Percentiles rank a stretch among this genome's conserved stretches.
These are phyloP conservation scores for Rhodomyrtus tomentosa DNA, from an alignment of 345 rosid genomes.

Conservation along the genomic window DNA sequence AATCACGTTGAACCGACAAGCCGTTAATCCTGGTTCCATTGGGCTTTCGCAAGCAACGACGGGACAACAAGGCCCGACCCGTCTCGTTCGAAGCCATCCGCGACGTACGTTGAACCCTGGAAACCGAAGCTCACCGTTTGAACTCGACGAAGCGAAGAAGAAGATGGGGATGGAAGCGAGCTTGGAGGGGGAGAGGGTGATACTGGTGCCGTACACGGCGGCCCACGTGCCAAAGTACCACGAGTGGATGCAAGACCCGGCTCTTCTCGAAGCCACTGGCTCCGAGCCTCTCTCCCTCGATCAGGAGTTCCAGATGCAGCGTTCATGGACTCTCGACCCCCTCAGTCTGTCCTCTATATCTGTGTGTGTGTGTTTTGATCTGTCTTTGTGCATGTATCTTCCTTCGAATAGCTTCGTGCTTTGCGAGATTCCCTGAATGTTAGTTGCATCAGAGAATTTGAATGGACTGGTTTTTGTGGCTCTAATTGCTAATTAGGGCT, in stretches of 20 bases:
- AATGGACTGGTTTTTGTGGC: background rate
- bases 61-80: background rate
- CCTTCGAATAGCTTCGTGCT: background rate
- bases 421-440: background rate
- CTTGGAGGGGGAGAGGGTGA: conserved; percentile 66
- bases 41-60: background rate
- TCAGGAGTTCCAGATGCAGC: conserved; percentile 75
- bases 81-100: background rate
- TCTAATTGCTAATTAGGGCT: background rate
- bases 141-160: background rate
- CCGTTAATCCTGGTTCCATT: background rate
- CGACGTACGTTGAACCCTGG: background rate
- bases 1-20: too few relatives aligned
- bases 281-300: conserved; percentile 83
- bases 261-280: conserved; percentile 74
- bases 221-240: conserved; percentile 82
- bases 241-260: conserved; percentile 82
- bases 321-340: conserved; percentile 86
- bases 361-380: background rate
- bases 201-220: conserved; percentile 71
- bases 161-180: conserved; percentile 35
- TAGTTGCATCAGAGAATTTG: background rate
- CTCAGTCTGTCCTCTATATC: conserved; percentile 31
- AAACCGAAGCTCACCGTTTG: background rate
- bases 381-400: background rate